A percentile compares a stretch with the other conserved stretches of the same genome.
Conservation (phyloP, 2,329 filamentous ascomycete species). For the Calonectria pteridis region DNA sequence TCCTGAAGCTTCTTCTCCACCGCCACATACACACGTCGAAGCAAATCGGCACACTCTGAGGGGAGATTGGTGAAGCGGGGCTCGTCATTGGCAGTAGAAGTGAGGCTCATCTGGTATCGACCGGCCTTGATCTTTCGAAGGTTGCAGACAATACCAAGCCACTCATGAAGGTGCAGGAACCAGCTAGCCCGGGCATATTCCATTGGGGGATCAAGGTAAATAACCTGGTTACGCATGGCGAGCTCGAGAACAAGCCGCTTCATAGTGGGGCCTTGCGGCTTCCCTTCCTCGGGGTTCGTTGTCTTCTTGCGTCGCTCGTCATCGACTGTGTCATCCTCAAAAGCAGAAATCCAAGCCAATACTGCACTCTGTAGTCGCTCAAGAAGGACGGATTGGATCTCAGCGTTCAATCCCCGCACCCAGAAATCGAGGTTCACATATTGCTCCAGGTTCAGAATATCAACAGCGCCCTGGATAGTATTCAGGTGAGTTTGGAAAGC, state of each 20-base stretch:
- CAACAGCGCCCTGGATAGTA: conserved; percentile 89
- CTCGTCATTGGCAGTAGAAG: conserved; percentile 74
- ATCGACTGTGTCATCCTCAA: conserved; percentile 72
- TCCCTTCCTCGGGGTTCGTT: conserved; percentile 58
- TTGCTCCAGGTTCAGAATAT: conserved; percentile 95
- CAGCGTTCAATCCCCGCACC: conserved; percentile 88
- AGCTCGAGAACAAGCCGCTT: conserved; percentile 87
- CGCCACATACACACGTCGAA: conserved; percentile 83
- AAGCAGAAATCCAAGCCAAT: conserved; percentile 87
- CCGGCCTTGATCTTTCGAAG: conserved; percentile 95
- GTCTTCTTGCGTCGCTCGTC: conserved; percentile 66
- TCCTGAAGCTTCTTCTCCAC: conserved; percentile 86
- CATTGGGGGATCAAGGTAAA: conserved; percentile 93
- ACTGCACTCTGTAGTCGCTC: conserved; percentile 88
- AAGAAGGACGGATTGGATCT: conserved; percentile 84
- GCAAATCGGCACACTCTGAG: conserved; percentile 81
- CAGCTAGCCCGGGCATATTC: conserved; percentile 93
- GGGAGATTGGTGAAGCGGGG: conserved; percentile 87
- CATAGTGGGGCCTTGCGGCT: conserved; percentile 72
- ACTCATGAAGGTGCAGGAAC: conserved; percentile 92
- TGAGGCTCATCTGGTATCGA: conserved; percentile 90
- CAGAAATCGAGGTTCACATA: conserved; percentile 94
- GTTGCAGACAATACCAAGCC: conserved; percentile 93
- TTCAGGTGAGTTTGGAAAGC: conserved; percentile 86
- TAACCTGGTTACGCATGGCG: conserved; percentile 97